phyloP scores from a whole-genome alignment of 441 rosid species.

The Omphalea diandra region DNA sequence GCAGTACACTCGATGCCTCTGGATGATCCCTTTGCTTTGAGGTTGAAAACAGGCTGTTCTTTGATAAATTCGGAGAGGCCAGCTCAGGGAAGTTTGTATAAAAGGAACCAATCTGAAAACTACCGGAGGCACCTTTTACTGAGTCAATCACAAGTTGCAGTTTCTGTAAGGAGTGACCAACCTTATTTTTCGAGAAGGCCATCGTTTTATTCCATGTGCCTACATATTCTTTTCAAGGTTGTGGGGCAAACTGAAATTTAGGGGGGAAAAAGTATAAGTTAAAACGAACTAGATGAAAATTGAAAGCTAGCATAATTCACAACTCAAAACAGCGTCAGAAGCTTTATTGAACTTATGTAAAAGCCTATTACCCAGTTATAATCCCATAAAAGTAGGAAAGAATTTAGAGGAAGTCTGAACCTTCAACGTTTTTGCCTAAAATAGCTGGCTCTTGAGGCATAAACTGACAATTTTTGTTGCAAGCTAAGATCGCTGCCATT shows the following conservation, averaged over 20 bases:
- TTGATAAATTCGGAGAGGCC: slow-evolving; percentile 50
- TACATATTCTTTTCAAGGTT: slow-evolving; percentile 89
- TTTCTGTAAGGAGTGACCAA: slow-evolving; percentile 81
- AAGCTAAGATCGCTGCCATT: not conserved
- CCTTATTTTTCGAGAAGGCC: slow-evolving; percentile 98
- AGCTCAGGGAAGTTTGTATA: slow-evolving; percentile 63
- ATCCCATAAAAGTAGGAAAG: no score
- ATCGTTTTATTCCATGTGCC: slow-evolving; percentile 82
- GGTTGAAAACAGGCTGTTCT: slow-evolving; percentile 33
- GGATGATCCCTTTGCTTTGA: slow-evolving; percentile 34
- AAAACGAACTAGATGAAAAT: not conserved
- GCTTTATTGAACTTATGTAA: not conserved
- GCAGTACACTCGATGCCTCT: slow-evolving; percentile 26
- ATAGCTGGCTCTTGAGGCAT: no score
- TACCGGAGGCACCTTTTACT: slow-evolving; percentile 67
- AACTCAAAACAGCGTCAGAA: not conserved
- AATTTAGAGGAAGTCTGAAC: no score
- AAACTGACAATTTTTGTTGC: no score
- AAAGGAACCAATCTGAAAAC: slow-evolving; percentile 64
- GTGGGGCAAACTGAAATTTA: slow-evolving; percentile 88
- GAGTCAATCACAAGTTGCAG: slow-evolving; percentile 81
- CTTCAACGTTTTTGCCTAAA: not conserved
- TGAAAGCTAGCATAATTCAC: not conserved
- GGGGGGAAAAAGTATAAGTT: slow-evolving; percentile 12
- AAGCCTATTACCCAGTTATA: not conserved